Evolutionary conservation across 768 basidiomycete genomes (phyloP), one percentile per base, ranked within the genome.

Genomic region (Exidia glandulosa): DNA sequence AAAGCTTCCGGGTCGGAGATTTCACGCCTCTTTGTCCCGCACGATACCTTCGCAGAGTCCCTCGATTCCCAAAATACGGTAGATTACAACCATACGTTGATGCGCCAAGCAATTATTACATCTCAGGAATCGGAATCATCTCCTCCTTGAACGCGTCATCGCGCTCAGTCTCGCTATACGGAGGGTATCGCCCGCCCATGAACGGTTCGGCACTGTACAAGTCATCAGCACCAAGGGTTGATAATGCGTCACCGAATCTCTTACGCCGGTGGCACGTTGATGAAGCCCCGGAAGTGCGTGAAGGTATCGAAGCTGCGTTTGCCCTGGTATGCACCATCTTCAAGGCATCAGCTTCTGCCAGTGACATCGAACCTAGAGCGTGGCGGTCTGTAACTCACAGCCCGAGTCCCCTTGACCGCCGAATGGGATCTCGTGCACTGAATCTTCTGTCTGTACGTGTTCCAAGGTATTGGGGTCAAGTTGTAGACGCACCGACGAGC

Each of bases 391-490:
- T 4, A 9, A 64, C 83, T 63, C 67, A 86, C 86, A 79, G 58
- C 86, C 86, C 1, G 85, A 86, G 65, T 81, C 80, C 31, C 86
- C 85, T 2, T 81, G 73, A 1, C 82, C 81, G 13, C 76, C 74
- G 64, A 83, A 79, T 1, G 81, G 82, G 55, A 82, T 65, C 59
- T 74, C 75, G 14, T 63, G 37, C 31, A 72, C 75, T 25, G 25
- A 23, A 14, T 31, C 27, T 12, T 33, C 25, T 31, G 56, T 50
- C 37, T 13, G 33, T 0, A 57, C 56, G 71, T 63, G 6, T 84
- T 68, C 23, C 5, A n/a, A 57, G 30, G 58, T 29, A n/a, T 57
- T 12, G 29, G 19, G 29, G 54, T 27, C 7, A 50, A 57, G 41
- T 25, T n/a, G 56, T 32, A 57, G 36, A 63, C 36, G 29, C 57